Conservation (phyloP, 495 filamentous ascomycete species). For the Lophium mytilinum region DNA sequence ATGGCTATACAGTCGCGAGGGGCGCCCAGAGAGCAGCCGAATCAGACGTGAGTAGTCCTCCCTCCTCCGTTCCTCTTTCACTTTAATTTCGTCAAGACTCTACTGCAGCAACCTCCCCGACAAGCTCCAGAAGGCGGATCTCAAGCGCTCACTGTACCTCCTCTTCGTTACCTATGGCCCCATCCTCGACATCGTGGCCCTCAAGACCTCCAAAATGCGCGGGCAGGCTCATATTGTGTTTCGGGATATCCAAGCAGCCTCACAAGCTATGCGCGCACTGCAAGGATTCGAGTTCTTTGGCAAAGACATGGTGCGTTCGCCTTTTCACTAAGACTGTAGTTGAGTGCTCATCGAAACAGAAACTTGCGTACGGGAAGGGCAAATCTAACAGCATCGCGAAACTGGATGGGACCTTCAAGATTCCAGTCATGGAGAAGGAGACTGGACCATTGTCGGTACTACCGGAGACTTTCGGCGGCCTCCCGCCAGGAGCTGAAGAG, state of each 20-base stretch:
- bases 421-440: constrained; percentile 42
- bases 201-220: constrained; percentile 83
- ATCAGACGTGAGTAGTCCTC: constrained; percentile 59
- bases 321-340: background rate
- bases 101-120: constrained; percentile 80
- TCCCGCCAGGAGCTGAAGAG: background rate
- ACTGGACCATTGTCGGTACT: background rate
- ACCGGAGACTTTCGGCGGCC: background rate
- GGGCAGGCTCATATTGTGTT: constrained; percentile 93
- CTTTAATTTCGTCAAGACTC: constrained; percentile 44
- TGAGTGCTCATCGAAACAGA: constrained; percentile 42
- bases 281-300: constrained; percentile 86
- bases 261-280: constrained; percentile 79
- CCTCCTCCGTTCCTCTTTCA: constrained; percentile 8
- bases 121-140: constrained; percentile 77
- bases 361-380: constrained; percentile 79
- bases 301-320: constrained; percentile 64
- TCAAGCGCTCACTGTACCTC: constrained; percentile 78
- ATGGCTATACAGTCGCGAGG: background rate
- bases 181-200: constrained; percentile 85
- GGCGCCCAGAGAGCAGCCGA: constrained; percentile 38
- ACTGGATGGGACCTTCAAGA: constrained; percentile 79
- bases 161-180: constrained; percentile 91
- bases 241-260: constrained; percentile 75
- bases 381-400: constrained; percentile 81